Evolutionary conservation across 305 asterid species (phyloP).

Genomic region (Ajuga reptans): DNA sequence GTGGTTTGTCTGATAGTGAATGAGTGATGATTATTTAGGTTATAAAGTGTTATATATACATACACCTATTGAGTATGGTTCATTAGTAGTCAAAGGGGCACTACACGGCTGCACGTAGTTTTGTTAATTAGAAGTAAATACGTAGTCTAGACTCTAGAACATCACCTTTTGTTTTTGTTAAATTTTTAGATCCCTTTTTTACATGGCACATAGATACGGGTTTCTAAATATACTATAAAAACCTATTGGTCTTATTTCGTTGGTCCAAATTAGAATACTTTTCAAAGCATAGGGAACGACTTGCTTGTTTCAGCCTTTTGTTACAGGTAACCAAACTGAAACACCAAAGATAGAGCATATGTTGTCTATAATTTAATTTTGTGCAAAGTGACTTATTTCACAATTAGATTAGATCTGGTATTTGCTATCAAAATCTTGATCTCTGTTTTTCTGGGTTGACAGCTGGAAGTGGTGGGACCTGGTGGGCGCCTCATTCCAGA

Average conservation of each 20-base stretch:
- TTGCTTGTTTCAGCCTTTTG: neutral
- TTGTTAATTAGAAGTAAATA: neutral
- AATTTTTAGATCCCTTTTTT: neutral
- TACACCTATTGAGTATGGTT: neutral
- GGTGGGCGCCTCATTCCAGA: constrained; percentile 68
- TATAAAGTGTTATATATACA: no score
- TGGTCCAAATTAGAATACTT: neutral
- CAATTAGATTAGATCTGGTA: neutral
- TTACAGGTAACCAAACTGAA: neutral
- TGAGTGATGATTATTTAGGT: no score
- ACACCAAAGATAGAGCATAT: neutral
- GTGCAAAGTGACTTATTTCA: neutral
- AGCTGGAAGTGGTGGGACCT: constrained; percentile 90
- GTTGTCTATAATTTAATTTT: neutral
- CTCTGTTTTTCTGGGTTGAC: constrained; percentile 19
- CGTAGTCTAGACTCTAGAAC: neutral
- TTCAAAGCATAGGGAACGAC: neutral
- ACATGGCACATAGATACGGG: neutral
- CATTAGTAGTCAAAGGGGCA: neutral
- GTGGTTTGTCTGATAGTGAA: neutral
- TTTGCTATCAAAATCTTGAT: neutral
- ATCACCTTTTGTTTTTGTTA: neutral
- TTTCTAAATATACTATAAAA: neutral
- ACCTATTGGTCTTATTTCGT: neutral
- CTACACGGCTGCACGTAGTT: neutral